Percentiles rank a stretch among this genome's conserved stretches.
Conservation (phyloP, 2,329 filamentous ascomycete genomes). For the Sporothrix protearum region DNA sequence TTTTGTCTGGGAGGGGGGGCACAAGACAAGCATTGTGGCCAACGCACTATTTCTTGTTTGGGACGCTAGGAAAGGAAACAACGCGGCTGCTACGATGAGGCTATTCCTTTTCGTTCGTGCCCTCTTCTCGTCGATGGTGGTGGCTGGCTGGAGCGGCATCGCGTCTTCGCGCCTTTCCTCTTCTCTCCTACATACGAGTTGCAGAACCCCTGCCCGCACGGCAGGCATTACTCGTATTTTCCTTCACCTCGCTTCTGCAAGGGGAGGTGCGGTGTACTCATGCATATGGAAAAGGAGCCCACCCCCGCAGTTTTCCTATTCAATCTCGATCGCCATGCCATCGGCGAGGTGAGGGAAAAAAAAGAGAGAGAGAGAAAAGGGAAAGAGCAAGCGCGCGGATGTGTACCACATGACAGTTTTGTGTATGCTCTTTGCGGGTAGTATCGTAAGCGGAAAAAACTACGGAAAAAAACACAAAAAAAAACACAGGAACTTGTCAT, state of each 20-base stretch:
- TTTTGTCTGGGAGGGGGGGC: neutral
- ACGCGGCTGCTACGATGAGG: neutral
- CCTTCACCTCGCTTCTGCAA: neutral
- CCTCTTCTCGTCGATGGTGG: neutral
- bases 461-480: too few relatives aligned
- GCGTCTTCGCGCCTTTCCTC: slow-evolving; percentile 1
- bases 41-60: too few relatives aligned
- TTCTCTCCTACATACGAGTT: neutral
- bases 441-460: too few relatives aligned
- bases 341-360: neutral
- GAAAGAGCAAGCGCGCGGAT: neutral
- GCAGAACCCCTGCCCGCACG: neutral
- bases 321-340: neutral
- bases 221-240: neutral
- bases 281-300: neutral
- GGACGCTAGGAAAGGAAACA: slow-evolving; percentile 5
- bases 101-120: neutral
- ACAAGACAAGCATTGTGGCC: neutral
- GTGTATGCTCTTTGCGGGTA: too few relatives aligned
- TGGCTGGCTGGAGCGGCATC: neutral
- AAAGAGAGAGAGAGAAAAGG: neutral
- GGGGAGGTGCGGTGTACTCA: too few relatives aligned
- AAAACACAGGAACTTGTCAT: too few relatives aligned
- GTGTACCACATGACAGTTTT: neutral
- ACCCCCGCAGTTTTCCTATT: neutral